Evolutionary conservation across 345 rosid genomes (phyloP).

Genomic region (Pugionium cornutum): DNA sequence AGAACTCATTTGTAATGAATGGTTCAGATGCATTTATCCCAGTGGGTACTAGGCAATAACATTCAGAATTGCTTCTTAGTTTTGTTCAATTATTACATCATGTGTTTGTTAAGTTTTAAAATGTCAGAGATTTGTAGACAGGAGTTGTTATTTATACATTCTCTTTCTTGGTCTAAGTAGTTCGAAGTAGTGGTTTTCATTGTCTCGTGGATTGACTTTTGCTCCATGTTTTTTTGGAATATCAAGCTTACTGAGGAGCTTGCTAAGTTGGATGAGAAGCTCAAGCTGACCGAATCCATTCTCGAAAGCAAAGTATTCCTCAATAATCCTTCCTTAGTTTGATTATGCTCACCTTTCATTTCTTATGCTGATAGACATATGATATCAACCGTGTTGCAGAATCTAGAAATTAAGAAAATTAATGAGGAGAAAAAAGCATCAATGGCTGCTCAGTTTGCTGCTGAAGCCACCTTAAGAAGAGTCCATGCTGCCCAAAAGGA

Average conservation of each 20-base stretch:
- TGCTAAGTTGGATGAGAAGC: conserved; percentile 86
- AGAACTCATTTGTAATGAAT: no score
- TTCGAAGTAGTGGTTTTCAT: conserved; percentile 26
- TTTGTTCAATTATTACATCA: conserved; percentile 18
- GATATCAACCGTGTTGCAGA: conserved; percentile 48
- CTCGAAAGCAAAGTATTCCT: conserved; percentile 79
- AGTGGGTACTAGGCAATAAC: conserved; percentile 2
- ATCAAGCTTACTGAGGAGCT: conserved; percentile 90
- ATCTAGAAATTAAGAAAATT: conserved; percentile 95
- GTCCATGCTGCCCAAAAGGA: conserved; percentile 99
- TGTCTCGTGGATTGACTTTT: conserved; percentile 1
- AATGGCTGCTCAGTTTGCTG: conserved; percentile 99
- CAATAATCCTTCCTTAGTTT: neutral
- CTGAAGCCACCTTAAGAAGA: conserved; percentile 98
- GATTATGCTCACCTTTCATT: neutral
- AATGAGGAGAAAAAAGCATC: conserved; percentile 99
- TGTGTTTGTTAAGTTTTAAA: conserved; percentile 12
- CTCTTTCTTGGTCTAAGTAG: neutral
- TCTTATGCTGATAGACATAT: neutral
- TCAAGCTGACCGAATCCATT: conserved; percentile 82
- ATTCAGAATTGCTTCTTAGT: conserved; percentile 10
- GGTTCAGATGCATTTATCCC: neutral
- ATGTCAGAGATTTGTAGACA: neutral
- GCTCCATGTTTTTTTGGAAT: neutral
- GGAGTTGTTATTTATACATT: neutral